A percentile compares a stretch with the other conserved stretches of the same genome.
Evolutionary conservation across 2,329 filamentous ascomycete genomes (phyloP).

Genomic region (Cladosporium sp.): DNA sequence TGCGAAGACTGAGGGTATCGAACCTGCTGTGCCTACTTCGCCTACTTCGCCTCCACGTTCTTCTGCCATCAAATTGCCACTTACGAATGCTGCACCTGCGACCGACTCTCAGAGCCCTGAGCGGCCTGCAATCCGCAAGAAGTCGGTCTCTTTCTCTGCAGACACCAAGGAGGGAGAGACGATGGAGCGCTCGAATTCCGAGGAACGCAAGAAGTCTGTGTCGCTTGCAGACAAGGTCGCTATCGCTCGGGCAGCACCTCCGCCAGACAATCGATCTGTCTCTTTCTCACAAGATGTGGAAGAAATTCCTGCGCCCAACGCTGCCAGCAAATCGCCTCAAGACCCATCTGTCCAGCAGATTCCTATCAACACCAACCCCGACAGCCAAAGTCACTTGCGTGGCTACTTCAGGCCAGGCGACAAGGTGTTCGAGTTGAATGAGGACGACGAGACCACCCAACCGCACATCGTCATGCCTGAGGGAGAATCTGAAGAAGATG

Average conservation of each 20-base stretch:
- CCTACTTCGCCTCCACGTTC: background rate
- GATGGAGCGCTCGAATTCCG: constrained; percentile 30
- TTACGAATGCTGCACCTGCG: background rate
- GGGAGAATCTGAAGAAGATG: constrained; percentile 78
- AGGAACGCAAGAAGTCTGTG: constrained; percentile 39
- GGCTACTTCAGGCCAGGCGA: constrained; percentile 39
- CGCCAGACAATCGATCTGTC: constrained; percentile 37
- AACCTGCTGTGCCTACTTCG: constrained; percentile 6
- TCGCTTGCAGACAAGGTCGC: constrained; percentile 41
- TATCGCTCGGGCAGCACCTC: constrained; percentile 37
- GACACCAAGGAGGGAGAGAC: constrained; percentile 57
- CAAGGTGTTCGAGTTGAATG: constrained; percentile 48
- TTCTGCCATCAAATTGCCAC: constrained; percentile 13
- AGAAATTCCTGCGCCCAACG: constrained; percentile 33
- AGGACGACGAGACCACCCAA: constrained; percentile 44
- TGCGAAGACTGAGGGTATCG: background rate
- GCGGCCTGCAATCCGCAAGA: constrained; percentile 41
- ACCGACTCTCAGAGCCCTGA: constrained; percentile 21
- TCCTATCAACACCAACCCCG: constrained; percentile 19
- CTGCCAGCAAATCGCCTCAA: background rate
- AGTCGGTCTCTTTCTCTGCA: constrained; percentile 65
- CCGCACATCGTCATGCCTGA: constrained; percentile 64
- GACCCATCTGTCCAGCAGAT: background rate
- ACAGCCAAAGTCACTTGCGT: constrained; percentile 33
- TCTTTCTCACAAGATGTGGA: constrained; percentile 37